These are phyloP conservation scores for Hibiscus tridactylites DNA, from an alignment of 345 rosid species.

Conservation along the genomic window DNA sequence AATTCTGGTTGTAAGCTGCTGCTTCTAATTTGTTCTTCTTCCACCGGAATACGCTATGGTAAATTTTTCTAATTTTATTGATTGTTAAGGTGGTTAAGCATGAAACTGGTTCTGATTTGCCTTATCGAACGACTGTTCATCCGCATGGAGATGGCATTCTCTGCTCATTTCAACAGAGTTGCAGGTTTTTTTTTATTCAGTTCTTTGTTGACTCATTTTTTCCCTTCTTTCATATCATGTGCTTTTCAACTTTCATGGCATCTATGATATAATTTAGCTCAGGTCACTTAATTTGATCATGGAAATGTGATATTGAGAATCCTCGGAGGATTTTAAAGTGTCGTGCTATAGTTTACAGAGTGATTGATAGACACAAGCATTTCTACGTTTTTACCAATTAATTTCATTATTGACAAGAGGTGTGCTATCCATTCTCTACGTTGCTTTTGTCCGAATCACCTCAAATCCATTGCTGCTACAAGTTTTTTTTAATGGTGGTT, in stretches of 20 bases:
- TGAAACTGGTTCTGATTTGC: slow-evolving; percentile 53
- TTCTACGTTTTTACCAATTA: background rate
- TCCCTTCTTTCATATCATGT: background rate
- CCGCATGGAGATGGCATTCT: slow-evolving; percentile 68
- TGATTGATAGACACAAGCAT: background rate
- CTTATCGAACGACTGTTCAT: slow-evolving; percentile 81
- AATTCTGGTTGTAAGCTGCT: background rate
- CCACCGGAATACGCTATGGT: too few relatives aligned
- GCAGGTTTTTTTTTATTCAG: slow-evolving; percentile 41
- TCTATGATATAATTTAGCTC: background rate
- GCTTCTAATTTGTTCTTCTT: too few relatives aligned
- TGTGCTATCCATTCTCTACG: background rate
- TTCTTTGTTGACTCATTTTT: background rate
- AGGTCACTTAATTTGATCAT: background rate
- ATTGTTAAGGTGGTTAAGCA: slow-evolving; percentile 39
- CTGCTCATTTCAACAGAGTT: slow-evolving; percentile 57
- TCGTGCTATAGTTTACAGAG: background rate
- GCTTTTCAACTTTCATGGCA: background rate
- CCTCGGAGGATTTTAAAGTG: background rate
- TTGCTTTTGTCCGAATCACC: background rate
- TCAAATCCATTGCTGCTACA: background rate
- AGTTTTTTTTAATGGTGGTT: background rate
- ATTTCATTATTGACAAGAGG: background rate
- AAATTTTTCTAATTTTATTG: background rate
- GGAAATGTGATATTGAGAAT: background rate